Base-by-base conservation (phyloP, 2,329 filamentous ascomycete genomes). In the Pseudogymnoascus sp. region DNA sequence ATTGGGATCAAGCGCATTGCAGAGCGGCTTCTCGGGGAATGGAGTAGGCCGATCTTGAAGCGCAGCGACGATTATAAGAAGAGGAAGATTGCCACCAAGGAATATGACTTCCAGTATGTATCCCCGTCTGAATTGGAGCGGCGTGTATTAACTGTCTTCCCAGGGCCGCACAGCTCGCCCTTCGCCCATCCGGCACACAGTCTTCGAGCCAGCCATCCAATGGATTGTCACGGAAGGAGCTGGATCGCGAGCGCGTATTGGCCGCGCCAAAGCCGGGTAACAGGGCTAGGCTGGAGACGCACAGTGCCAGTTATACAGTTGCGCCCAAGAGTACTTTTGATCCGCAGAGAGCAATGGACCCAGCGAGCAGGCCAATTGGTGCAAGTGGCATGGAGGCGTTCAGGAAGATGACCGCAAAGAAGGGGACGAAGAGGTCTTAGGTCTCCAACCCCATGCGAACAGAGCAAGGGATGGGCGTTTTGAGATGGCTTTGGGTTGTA, bases 1-100 rank as follows among this genome's bases (percentile, higher is more conserved):
- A 81, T 88, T 4, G 84, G 83, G 66, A 97, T 99, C 80, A 97
- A 97, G 81, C 88, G 93, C 69, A 91, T 93, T 78, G 95, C 95
- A 0, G 93, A 98, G 79, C 86, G 90, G 60, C 81, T 98, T n/a
- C 82, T 97, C 64, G 91, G 90, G 64, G 93, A 98, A 74, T 99
- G 95, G 95, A 96, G 92, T 68, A 84, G 95, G 43, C 93, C 93
- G 3, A 96, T 99, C 68, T 82, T 99, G 63, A 93, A 96, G 79
- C 88, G 92, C 69, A 96, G 90, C 66, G 92, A 96, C 71, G 92
- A 97, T 76, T 97, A 96, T 80, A 93, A 92, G 78, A 95, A 96
- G 80, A 87, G 90, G 21, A 83, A 83, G 67, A 79, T 88, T 45
- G 81, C 86, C 72, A 86, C 83, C 14, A 83, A 83, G 65, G 84